Conservation (phyloP, 176 grass and related monocot species). For the Poa pratensis region DNA sequence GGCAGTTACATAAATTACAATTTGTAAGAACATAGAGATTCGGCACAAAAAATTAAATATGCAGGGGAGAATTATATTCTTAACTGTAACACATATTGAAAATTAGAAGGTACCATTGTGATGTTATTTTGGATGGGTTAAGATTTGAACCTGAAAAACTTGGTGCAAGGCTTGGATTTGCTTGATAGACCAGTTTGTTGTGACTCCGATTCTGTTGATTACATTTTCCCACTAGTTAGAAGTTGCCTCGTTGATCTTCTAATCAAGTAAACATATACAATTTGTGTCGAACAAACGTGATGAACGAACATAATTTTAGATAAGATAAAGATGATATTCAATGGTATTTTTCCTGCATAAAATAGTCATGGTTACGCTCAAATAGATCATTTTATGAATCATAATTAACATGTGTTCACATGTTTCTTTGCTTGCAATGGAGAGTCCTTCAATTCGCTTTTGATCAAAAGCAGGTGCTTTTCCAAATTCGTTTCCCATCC, state of each 20-base stretch:
- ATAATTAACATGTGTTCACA: background rate
- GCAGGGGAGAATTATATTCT: slow-evolving; percentile 3
- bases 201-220: slow-evolving; percentile 98
- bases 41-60: slow-evolving; percentile 11
- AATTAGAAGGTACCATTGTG: slow-evolving; percentile 63
- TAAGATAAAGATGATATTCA: slow-evolving; percentile 34
- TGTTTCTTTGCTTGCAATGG: slow-evolving; percentile 15
- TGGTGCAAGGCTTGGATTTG: slow-evolving; percentile 99
- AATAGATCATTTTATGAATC: background rate
- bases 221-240: slow-evolving; percentile 65
- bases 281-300: slow-evolving; percentile 43
- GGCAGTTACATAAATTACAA: background rate
- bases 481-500: background rate
- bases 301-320: slow-evolving; percentile 35
- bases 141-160: slow-evolving; percentile 99
- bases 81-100: slow-evolving; percentile 45
- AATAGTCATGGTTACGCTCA: background rate
- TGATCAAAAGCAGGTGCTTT: slow-evolving; percentile 27
- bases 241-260: slow-evolving; percentile 54
- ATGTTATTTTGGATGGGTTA: slow-evolving; percentile 71
- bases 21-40: slow-evolving; percentile 32
- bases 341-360: slow-evolving; percentile 46
- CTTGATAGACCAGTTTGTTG: slow-evolving; percentile 96
- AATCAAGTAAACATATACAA: slow-evolving; percentile 54
- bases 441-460: background rate